phyloP scores from a whole-genome alignment of 2,329 filamentous ascomycete genomes.

The Decorospora gaudefroyi region DNA sequence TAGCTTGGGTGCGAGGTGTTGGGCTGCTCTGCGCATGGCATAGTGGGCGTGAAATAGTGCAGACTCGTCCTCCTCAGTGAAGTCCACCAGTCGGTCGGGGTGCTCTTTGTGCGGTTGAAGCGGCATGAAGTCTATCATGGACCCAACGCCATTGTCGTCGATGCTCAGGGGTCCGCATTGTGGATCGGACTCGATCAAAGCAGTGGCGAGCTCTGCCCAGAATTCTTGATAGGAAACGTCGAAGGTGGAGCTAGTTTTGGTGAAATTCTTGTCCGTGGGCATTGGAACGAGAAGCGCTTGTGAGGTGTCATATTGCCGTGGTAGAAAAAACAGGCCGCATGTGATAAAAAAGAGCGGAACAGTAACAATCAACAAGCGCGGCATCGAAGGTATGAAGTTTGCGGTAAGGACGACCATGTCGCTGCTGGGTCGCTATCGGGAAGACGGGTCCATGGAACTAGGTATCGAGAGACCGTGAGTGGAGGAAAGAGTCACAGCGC shows the following conservation, averaged over 20 bases:
- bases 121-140: slow-evolving; percentile 17
- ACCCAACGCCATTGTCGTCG: slow-evolving; percentile 8
- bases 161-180: slow-evolving; percentile 20
- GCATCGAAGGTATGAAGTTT: slow-evolving; percentile 15
- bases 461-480: neutral
- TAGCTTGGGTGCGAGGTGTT: slow-evolving; percentile 35
- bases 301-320: slow-evolving; percentile 9
- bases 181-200: slow-evolving; percentile 21
- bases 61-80: slow-evolving; percentile 25
- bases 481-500: neutral
- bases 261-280: slow-evolving; percentile 14
- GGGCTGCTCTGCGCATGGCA: slow-evolving; percentile 25
- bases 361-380: slow-evolving; percentile 16
- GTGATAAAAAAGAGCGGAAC: slow-evolving; percentile 18
- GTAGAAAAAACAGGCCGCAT: slow-evolving; percentile 19
- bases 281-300: slow-evolving; percentile 1
- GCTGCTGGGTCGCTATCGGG: slow-evolving; percentile 3
- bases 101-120: slow-evolving; percentile 14
- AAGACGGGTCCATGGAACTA: slow-evolving; percentile 4
- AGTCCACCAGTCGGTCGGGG: slow-evolving; percentile 19
- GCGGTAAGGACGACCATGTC: slow-evolving; percentile 21
- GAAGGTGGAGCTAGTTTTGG: slow-evolving; percentile 21
- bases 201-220: slow-evolving; percentile 22
- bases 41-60: slow-evolving; percentile 27
- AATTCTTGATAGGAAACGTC: slow-evolving; percentile 16